phyloP scores from a whole-genome alignment of 108 stramenopile genomes.

The Skeletonema marinoi region DNA sequence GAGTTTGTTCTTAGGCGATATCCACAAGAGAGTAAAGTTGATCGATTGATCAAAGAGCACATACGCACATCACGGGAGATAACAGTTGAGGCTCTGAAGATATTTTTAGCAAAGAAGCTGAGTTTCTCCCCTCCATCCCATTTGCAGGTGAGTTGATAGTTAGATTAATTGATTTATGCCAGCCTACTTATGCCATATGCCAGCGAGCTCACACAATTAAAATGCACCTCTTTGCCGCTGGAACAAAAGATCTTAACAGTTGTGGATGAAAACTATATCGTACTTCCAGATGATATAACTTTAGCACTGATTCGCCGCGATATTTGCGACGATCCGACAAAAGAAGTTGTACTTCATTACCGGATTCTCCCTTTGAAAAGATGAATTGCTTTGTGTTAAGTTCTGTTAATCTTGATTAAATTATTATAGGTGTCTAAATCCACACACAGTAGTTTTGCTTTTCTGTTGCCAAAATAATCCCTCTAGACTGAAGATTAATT shows the following conservation, averaged over 20 bases:
- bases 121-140: constrained; percentile 27
- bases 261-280: constrained; percentile 27
- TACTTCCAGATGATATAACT: constrained; percentile 35
- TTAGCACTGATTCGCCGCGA: constrained; percentile 38
- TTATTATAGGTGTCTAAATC: not conserved
- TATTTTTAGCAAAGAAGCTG: constrained; percentile 57
- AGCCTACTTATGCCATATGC: not conserved
- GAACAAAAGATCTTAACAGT: constrained; percentile 39
- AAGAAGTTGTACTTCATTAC: constrained; percentile 45
- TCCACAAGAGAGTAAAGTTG: constrained; percentile 52
- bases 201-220: not conserved
- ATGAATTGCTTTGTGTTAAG: not conserved
- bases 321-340: constrained; percentile 40
- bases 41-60: constrained; percentile 46
- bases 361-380: constrained; percentile 27
- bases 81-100: constrained; percentile 43
- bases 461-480: not conserved
- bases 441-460: not conserved
- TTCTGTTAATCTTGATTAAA: not conserved
- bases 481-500: too few relatives aligned
- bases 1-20: constrained; percentile 49
- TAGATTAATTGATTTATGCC: not conserved
- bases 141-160: constrained; percentile 47
- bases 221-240: not conserved
- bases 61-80: constrained; percentile 47